Evolutionary conservation across 1,139 yeast genomes (phyloP).

Genomic region (Geotrichum reessii): DNA sequence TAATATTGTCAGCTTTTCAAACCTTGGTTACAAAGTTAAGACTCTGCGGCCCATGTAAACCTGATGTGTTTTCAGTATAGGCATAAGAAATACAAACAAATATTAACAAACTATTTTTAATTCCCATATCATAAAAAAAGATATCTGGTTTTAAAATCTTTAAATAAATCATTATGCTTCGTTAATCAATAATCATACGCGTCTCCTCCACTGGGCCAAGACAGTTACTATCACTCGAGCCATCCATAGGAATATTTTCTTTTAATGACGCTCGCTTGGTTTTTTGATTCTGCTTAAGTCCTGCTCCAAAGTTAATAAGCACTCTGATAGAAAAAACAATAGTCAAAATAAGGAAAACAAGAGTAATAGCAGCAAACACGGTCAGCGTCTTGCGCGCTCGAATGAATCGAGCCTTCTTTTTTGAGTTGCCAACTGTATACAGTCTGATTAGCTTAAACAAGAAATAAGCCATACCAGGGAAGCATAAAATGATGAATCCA

Average conservation of each 20-base stretch:
- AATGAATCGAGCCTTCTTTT: slow-evolving; percentile 34
- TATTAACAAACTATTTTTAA: neutral
- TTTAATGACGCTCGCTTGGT: neutral
- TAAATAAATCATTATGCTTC: neutral
- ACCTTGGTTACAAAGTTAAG: too few species aligned
- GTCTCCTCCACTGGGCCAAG: neutral
- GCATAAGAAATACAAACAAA: neutral
- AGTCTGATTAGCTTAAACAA: slow-evolving; percentile 47
- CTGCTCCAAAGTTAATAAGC: slow-evolving; percentile 37
- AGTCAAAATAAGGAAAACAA: slow-evolving; percentile 40
- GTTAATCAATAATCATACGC: slow-evolving; percentile 7
- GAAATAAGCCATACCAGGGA: slow-evolving; percentile 47
- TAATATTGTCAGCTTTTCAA: too few species aligned
- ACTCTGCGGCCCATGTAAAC: neutral
- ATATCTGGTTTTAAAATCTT: neutral
- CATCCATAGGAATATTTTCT: neutral
- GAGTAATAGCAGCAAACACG: slow-evolving; percentile 45
- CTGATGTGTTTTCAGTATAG: neutral
- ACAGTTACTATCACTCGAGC: neutral
- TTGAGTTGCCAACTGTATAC: slow-evolving; percentile 39
- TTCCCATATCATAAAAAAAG: neutral
- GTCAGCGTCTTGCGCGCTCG: slow-evolving; percentile 48
- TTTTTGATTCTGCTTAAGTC: neutral
- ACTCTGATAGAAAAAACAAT: slow-evolving; percentile 39
- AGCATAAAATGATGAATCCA: slow-evolving; percentile 36